Evolutionary conservation across 2,329 filamentous ascomycete genomes (phyloP), one percentile per base, ranked within the genome.

Genomic region (Penicillium griseofulvum): DNA sequence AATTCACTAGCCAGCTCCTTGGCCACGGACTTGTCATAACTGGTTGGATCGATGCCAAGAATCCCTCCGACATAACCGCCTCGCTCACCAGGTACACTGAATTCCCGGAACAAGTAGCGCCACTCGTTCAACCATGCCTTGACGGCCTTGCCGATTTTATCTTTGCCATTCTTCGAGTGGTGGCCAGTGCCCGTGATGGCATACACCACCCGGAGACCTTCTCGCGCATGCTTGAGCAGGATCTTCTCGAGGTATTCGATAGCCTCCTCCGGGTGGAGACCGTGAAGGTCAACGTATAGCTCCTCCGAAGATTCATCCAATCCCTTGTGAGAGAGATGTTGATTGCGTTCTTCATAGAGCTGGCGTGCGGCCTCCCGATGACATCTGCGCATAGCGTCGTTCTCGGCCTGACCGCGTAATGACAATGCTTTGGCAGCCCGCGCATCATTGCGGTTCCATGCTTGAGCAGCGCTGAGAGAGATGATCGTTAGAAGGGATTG

Each of bases 121-220:
- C 92, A 96, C 71, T 97, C 93, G 69, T 93, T 95, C 52, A 99
- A 79, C 77, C 95, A 97, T 63, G 84, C 86, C 52, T 94, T 87
- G 59, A 97, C 87, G 1, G 92, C 91, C 76, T 96, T 96, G 69
- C 93, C 93, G 34, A 99, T 90, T 76, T 99, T 99, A 75, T 99
- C 94, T 74, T 97, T 97, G 67, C 94, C 93, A 70, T 97, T 97
- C 80, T 97, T 97, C 72, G 90, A 96, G 76, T 99, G 94, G 69
- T 97, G 92, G 4, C 93, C 94, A 1, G 93, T 97, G 42, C 94
- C 94, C 1, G 92, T 97, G 71, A 99, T 97, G 63, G 92, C 92
- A 71, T 97, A 99, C 39, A 99, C 83, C 3, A 93, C 89, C 22
- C 86, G 83, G 5, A 79, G 75, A 34, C 81, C 82, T 63, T 89